Percentiles rank a stretch among this genome's conserved stretches.
Conservation (phyloP, 129 eudicot genomes). For the Kitagawia praeruptora region DNA sequence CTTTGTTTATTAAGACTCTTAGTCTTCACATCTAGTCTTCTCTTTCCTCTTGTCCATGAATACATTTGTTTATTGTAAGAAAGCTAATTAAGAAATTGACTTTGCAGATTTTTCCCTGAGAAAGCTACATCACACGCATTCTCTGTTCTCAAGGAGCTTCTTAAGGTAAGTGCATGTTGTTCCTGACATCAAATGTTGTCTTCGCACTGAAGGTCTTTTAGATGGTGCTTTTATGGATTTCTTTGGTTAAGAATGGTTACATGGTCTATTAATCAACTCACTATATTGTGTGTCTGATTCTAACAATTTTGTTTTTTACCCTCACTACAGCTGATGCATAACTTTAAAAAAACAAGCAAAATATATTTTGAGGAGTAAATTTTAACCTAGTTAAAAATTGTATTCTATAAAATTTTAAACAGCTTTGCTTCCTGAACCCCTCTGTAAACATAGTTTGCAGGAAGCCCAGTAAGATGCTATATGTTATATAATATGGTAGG, state of each 20-base stretch:
- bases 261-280: neutral
- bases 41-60: neutral
- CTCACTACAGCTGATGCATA: neutral
- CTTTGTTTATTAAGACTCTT: neutral
- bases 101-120: slow-evolving; percentile 69
- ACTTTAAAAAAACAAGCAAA: neutral
- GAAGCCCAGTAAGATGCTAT: neutral
- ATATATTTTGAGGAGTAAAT: neutral
- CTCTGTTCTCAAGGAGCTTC: slow-evolving; percentile 64
- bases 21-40: neutral
- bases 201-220: neutral
- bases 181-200: neutral
- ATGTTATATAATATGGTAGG: neutral
- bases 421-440: neutral
- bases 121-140: slow-evolving; percentile 80
- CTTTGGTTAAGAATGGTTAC: neutral
- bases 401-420: neutral
- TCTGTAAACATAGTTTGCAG: neutral
- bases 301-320: neutral
- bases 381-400: neutral
- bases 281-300: neutral
- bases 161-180: slow-evolving; percentile 43
- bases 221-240: neutral
- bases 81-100: neutral
- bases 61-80: no score